Evolutionary conservation across 179 eudicot genomes (phyloP).

Genomic region (Nepenthes alata): DNA sequence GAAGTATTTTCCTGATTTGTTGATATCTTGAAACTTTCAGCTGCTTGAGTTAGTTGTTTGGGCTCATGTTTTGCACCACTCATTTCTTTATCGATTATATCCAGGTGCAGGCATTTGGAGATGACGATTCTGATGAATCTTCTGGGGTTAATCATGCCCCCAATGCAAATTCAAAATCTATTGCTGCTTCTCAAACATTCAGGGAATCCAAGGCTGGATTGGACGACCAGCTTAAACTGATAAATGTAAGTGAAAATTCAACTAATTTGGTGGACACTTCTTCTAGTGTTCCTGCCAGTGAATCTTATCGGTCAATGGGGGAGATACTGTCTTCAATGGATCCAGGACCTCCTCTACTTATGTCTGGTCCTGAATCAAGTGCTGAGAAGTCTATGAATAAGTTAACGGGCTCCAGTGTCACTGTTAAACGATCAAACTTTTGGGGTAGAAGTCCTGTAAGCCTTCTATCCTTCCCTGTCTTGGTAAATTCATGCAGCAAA

Average conservation of each 20-base stretch:
- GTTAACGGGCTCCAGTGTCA: constrained; percentile 29
- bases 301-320: constrained; percentile 67
- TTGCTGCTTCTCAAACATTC: constrained; percentile 25
- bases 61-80: background rate
- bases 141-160: constrained; percentile 29
- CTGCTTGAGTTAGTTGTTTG: background rate
- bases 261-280: constrained; percentile 20
- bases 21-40: no score
- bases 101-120: constrained; percentile 43
- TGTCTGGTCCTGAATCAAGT: constrained; percentile 41
- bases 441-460: constrained; percentile 87
- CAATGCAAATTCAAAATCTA: constrained; percentile 37
- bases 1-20: no score
- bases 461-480: background rate
- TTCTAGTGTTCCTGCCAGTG: constrained; percentile 28
- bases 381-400: constrained; percentile 46
- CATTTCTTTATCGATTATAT: constrained; percentile 8
- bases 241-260: constrained; percentile 27
- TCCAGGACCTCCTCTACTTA: constrained; percentile 61
- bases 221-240: constrained; percentile 31
- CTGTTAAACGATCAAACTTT: constrained; percentile 55
- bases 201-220: constrained; percentile 30
- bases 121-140: constrained; percentile 67
- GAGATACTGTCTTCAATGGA: constrained; percentile 73
- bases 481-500: background rate